Conservation (phyloP, 2,329 filamentous ascomycete genomes). For the Stromatinia cepivora region DNA sequence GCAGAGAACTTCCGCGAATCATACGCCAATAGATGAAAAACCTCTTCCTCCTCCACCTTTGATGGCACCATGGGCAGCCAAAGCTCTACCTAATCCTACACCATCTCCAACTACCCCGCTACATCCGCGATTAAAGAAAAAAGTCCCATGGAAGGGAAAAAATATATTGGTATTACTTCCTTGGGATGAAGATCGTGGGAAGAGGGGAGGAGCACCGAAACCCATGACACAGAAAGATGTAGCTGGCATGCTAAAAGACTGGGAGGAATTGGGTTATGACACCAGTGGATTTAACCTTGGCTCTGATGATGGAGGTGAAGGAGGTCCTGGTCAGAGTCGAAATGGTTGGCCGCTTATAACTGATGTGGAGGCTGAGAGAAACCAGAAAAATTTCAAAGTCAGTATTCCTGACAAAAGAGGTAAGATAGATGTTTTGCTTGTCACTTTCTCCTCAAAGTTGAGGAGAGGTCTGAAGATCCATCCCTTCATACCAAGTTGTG, state of each 20-base stretch:
- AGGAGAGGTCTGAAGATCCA: neutral
- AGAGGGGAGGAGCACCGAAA: slow-evolving; percentile 52
- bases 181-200: slow-evolving; percentile 64
- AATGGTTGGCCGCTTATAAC: slow-evolving; percentile 65
- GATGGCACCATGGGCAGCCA: slow-evolving; percentile 28
- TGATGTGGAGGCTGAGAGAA: slow-evolving; percentile 58
- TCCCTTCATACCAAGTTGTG: slow-evolving; percentile 1
- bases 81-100: slow-evolving; percentile 26
- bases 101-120: slow-evolving; percentile 41
- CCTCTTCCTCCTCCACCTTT: slow-evolving; percentile 42
- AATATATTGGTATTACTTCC: slow-evolving; percentile 71
- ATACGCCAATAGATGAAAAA: slow-evolving; percentile 42
- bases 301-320: slow-evolving; percentile 39
- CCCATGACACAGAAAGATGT: slow-evolving; percentile 59
- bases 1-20: slow-evolving; percentile 28
- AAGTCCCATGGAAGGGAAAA: slow-evolving; percentile 73
- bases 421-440: slow-evolving; percentile 27
- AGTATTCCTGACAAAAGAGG: slow-evolving; percentile 56
- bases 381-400: slow-evolving; percentile 57
- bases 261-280: slow-evolving; percentile 69
- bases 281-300: slow-evolving; percentile 67
- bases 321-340: slow-evolving; percentile 56
- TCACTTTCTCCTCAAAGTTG: neutral
- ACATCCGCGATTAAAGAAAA: slow-evolving; percentile 66
- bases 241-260: slow-evolving; percentile 61